Evolutionary conservation across 257 asterid genomes (phyloP), one percentile per base, ranked within the genome.

Genomic region (Nicotiana sylvestris): DNA sequence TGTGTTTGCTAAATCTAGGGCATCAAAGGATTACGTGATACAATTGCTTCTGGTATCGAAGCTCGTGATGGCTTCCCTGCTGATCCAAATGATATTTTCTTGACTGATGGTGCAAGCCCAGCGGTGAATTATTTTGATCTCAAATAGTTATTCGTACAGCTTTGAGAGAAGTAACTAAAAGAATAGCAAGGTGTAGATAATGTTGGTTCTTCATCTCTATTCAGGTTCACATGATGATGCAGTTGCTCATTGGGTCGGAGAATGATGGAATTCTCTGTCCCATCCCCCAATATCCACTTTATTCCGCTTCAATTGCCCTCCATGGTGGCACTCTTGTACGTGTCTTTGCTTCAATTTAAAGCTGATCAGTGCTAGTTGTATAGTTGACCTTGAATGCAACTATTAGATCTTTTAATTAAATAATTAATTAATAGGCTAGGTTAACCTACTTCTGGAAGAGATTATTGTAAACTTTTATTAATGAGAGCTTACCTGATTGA

Each of bases 171-270:
- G 62, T 74, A 72, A 27, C 80, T 74, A 49, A 74, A 74, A 74
- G 80, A 74, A 5, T 66, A 56, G 66, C 67, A 51, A 66, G 76
- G 15, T 66, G 15, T 53, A 16, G 61, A n/a, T 49, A 10, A 11
- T 66, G 16, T 66, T 16, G 21, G 57, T 27, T 33, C 8, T 61
- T n/a, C 72, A 49, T 74, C 61, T 60, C 78, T 76, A 68, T 81
- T 58, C 90, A 96, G 99, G 99, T 96, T 82, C 99, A 96, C 85
- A 94, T 96, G 99, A 96, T 96, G 99, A 96, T 96, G 98, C 99
- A 94, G 82, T 84, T 96, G 81, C 82, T 96, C 88, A 88, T 93
- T 82, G 86, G 98, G 61, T 92, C 96, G 2, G 89, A 92, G 86
- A 86, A 87, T 16, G 99, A 96, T 83, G 99, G 98, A 80, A 94